Conservation (phyloP, 2,329 filamentous ascomycete genomes). For the Verticillium nubilum region DNA sequence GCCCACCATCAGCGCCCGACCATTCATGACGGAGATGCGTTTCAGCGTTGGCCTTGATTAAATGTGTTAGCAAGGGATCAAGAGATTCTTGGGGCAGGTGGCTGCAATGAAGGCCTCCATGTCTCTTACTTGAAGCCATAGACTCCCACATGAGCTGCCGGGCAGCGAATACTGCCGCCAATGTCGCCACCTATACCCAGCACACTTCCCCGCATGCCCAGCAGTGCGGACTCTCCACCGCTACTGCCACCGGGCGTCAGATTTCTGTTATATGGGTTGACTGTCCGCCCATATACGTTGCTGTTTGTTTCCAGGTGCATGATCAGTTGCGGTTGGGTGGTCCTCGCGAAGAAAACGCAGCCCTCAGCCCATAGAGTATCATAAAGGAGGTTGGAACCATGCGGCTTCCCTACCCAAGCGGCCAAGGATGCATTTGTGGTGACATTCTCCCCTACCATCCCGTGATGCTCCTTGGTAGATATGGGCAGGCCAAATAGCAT, state of each 20-base stretch:
- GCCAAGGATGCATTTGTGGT: slow-evolving; percentile 24
- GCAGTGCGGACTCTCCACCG: slow-evolving; percentile 26
- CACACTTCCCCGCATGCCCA: neutral
- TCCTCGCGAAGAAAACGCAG: slow-evolving; percentile 34
- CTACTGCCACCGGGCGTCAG: slow-evolving; percentile 35
- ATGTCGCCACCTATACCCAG: neutral
- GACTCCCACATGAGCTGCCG: no score
- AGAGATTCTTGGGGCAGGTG: neutral
- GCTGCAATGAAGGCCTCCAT: neutral
- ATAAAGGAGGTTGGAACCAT: slow-evolving; percentile 25
- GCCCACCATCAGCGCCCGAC: slow-evolving; percentile 53
- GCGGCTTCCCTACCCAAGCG: slow-evolving; percentile 21
- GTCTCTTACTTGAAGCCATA: slow-evolving; percentile 1
- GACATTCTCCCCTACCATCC: slow-evolving; percentile 20
- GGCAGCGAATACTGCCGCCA: neutral
- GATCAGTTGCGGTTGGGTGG: slow-evolving; percentile 34
- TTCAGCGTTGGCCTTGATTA: neutral
- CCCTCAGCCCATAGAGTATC: slow-evolving; percentile 22
- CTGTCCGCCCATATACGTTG: slow-evolving; percentile 31
- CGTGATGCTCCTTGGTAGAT: slow-evolving; percentile 16
- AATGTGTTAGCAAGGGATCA: neutral
- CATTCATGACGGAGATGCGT: slow-evolving; percentile 1
- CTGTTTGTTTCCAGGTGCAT: slow-evolving; percentile 28
- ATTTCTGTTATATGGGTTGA: slow-evolving; percentile 32
- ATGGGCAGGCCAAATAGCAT: slow-evolving; percentile 31